These are phyloP conservation scores for Mycosphaerella arachidis DNA, from an alignment of 2,329 filamentous ascomycete genomes.

Conservation along the genomic window DNA sequence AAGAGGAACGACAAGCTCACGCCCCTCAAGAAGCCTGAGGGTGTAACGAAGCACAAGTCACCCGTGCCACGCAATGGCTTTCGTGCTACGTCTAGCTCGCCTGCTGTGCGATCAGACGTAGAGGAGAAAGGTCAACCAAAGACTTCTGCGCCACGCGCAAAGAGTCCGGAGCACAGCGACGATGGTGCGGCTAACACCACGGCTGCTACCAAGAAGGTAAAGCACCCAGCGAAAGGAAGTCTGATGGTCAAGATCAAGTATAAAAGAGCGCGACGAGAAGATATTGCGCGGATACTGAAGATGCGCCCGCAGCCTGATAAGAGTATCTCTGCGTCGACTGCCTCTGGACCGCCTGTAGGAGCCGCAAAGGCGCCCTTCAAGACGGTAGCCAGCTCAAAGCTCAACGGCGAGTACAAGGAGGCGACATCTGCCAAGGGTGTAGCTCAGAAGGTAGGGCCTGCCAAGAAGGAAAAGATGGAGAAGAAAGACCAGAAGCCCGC, in stretches of 20 bases:
- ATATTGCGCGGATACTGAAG: slow-evolving; percentile 28
- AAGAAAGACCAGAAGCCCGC: slow-evolving; percentile 6
- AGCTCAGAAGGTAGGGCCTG: slow-evolving; percentile 28
- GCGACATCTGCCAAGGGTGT: slow-evolving; percentile 21
- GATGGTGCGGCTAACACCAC: slow-evolving; percentile 18
- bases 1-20: slow-evolving; percentile 21
- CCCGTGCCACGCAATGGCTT: slow-evolving; percentile 28
- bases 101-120: slow-evolving; percentile 21
- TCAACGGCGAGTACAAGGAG: slow-evolving; percentile 13
- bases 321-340: slow-evolving; percentile 1
- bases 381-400: slow-evolving; percentile 7
- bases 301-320: slow-evolving; percentile 25
- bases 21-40: slow-evolving; percentile 17
- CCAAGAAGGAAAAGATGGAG: slow-evolving; percentile 17
- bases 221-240: slow-evolving; percentile 8
- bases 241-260: slow-evolving; percentile 29
- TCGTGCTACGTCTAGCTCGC: slow-evolving; percentile 27
- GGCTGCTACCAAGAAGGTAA: slow-evolving; percentile 4
- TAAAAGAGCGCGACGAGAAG: slow-evolving; percentile 23
- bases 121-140: slow-evolving; percentile 16
- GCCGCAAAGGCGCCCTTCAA: slow-evolving; percentile 9
- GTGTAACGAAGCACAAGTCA: slow-evolving; percentile 24
- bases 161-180: slow-evolving; percentile 19
- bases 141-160: slow-evolving; percentile 7
- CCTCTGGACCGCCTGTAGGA: background rate